These are phyloP conservation scores for Verticillium klebahnii DNA, from an alignment of 2,329 filamentous ascomycete species.

Conservation along the genomic window DNA sequence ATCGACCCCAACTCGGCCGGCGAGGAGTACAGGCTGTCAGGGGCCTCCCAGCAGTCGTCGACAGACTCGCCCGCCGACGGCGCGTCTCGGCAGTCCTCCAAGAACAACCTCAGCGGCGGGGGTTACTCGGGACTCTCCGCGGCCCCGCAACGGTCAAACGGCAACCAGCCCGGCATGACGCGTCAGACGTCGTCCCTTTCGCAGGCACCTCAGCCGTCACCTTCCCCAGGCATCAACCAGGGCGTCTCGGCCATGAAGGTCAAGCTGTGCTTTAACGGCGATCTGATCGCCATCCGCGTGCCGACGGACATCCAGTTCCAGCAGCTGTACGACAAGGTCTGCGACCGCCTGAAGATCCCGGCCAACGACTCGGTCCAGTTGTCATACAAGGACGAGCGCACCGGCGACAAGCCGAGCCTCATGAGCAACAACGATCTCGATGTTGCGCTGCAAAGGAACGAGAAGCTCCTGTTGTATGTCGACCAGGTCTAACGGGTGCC, in stretches of 20 bases:
- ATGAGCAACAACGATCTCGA: constrained; percentile 78
- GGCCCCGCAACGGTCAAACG: constrained; percentile 36
- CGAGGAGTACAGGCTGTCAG: constrained; percentile 72
- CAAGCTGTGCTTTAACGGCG: constrained; percentile 90
- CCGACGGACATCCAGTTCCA: constrained; percentile 73
- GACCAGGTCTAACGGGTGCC: constrained; percentile 38
- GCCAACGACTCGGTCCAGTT: constrained; percentile 68
- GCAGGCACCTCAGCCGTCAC: constrained; percentile 52
- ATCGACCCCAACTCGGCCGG: constrained; percentile 65
- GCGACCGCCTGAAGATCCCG: constrained; percentile 73
- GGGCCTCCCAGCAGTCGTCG: constrained; percentile 63
- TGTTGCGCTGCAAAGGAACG: constrained; percentile 74
- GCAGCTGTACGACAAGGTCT: constrained; percentile 78
- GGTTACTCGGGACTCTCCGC: constrained; percentile 50
- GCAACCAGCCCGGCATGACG: constrained; percentile 32
- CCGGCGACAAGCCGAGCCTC: constrained; percentile 68
- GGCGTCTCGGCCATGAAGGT: constrained; percentile 69
- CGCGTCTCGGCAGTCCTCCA: constrained; percentile 61
- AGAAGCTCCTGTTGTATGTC: constrained; percentile 78
- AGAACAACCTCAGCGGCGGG: constrained; percentile 55
- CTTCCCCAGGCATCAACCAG: constrained; percentile 44
- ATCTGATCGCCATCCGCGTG: constrained; percentile 87
- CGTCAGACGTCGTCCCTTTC: constrained; percentile 43
- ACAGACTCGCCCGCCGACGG: constrained; percentile 55
- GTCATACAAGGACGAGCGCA: constrained; percentile 81